Evolutionary conservation across 192 early-diverging fungal genomes (phyloP).

Genomic region (Linnemannia hyalina): DNA sequence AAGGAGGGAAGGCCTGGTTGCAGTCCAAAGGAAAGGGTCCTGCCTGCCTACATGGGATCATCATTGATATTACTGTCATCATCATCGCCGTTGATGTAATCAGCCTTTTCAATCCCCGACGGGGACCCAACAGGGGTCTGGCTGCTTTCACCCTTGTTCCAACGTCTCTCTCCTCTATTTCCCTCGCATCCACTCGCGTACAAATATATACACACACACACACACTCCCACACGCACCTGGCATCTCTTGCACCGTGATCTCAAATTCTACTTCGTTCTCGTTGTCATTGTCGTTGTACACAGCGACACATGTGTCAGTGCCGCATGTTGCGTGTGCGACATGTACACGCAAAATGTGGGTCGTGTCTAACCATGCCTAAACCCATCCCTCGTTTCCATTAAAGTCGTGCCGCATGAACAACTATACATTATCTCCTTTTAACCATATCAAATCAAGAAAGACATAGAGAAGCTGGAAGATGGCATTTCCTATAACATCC

Average conservation of each 20-base stretch:
- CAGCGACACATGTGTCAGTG: too few relatives aligned
- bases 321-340: background rate
- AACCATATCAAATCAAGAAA: too few relatives aligned
- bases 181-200: background rate
- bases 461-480: too few relatives aligned
- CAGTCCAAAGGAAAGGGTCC: background rate
- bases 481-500: too few relatives aligned
- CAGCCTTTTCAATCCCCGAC: background rate
- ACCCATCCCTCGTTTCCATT: background rate
- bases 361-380: background rate
- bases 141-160: background rate
- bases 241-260: too few relatives aligned
- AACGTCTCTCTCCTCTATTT: background rate
- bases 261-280: too few relatives aligned
- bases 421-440: too few relatives aligned
- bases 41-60: background rate
- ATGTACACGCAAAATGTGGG: background rate
- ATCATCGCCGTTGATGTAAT: background rate
- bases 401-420: too few relatives aligned
- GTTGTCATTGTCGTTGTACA: too few relatives aligned
- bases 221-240: too few relatives aligned
- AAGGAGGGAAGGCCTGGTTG: background rate
- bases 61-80: background rate
- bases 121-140: background rate
- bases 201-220: too few relatives aligned